phyloP scores from a whole-genome alignment of 257 asterid genomes.

The Rauvolfia tetraphylla region DNA sequence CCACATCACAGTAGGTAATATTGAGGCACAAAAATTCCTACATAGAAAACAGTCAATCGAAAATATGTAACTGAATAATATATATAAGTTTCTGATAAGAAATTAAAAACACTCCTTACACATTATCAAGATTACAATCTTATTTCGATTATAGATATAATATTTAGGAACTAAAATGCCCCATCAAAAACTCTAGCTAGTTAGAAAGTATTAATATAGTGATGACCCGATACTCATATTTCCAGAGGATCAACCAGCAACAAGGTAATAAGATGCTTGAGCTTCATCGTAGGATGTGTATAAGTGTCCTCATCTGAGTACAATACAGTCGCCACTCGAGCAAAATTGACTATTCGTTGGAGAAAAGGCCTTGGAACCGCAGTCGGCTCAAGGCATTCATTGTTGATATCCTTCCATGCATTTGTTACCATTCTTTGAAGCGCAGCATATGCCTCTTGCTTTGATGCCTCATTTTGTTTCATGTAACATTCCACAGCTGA shows the following conservation, averaged over 20 bases:
- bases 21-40: too few relatives aligned
- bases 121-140: too few relatives aligned
- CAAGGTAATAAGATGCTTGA: conserved; percentile 8
- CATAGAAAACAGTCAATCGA: too few relatives aligned
- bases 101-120: too few relatives aligned
- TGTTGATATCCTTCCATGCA: conserved; percentile 24
- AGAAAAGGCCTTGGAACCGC: conserved; percentile 12
- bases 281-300: conserved; percentile 15
- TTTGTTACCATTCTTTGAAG: conserved; percentile 11
- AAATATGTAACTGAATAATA: too few relatives aligned
- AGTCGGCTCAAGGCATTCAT: conserved; percentile 20
- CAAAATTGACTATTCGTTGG: conserved; percentile 13
- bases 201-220: too few relatives aligned
- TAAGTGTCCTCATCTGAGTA: conserved; percentile 21
- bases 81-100: too few relatives aligned
- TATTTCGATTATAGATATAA: too few relatives aligned
- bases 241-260: conserved; percentile 10
- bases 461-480: conserved; percentile 10
- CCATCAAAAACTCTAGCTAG: too few relatives aligned
- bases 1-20: too few relatives aligned
- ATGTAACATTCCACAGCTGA: conserved; percentile 31
- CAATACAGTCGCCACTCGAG: conserved; percentile 10
- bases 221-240: background rate
- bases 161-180: too few relatives aligned
- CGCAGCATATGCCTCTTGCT: conserved; percentile 13